Conservation (phyloP, 306 rosid genomes). For the Spatholobus suberectus region DNA sequence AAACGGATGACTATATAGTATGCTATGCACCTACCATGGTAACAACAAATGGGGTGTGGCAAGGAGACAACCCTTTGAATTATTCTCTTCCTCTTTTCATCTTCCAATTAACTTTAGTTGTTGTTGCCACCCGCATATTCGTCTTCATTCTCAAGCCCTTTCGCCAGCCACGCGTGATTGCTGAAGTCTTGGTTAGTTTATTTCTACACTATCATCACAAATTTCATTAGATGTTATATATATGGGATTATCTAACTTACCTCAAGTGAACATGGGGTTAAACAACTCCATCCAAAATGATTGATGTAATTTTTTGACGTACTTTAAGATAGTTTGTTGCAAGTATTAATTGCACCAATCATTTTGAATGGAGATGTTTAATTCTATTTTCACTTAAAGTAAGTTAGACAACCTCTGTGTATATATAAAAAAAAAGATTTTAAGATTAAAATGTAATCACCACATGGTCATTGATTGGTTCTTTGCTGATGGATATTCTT, state of each 20-base stretch:
- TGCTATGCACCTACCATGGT: slow-evolving; percentile 92
- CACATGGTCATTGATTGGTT: not conserved
- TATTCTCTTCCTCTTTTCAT: slow-evolving; percentile 95
- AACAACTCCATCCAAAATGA: too few species aligned
- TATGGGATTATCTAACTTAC: too few species aligned
- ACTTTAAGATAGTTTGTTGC: too few species aligned
- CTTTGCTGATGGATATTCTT: not conserved
- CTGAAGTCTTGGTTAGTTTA: slow-evolving; percentile 77
- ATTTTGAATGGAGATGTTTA: too few species aligned
- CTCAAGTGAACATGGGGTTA: too few species aligned
- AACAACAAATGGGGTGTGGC: slow-evolving; percentile 95
- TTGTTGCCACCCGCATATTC: slow-evolving; percentile 65
- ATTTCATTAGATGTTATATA: not conserved
- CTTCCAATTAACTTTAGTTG: slow-evolving; percentile 76
- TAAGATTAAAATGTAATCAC: not conserved
- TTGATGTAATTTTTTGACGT: too few species aligned
- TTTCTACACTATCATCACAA: not conserved
- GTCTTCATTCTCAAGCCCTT: slow-evolving; percentile 83
- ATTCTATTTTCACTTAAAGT: not conserved
- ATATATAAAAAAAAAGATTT: too few species aligned
- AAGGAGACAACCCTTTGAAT: slow-evolving; percentile 93
- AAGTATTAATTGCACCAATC: too few species aligned
- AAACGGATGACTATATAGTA: slow-evolving; percentile 52
- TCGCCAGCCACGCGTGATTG: slow-evolving; percentile 92
- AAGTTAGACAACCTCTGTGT: not conserved